phyloP scores from a whole-genome alignment of 2,329 filamentous ascomycete genomes.

The Rugonectria rugulosa region DNA sequence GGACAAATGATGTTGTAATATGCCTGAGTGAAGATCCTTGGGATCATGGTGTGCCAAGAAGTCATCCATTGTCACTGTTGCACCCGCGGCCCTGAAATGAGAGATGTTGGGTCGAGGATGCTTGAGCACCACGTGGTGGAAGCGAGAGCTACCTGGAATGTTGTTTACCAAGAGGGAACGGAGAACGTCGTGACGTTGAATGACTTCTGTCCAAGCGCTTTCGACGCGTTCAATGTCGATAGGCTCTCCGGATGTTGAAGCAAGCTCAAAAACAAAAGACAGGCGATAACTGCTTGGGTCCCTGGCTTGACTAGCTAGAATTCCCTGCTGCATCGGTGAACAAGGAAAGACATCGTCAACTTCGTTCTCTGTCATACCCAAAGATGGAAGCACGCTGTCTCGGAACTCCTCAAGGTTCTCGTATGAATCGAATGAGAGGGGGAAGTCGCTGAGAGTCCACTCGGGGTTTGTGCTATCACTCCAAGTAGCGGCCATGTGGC shows the following conservation, averaged over 20 bases:
- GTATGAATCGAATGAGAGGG: slow-evolving; percentile 26
- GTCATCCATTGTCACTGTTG: not conserved
- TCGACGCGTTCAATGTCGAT: not conserved
- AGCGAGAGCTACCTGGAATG: not conserved
- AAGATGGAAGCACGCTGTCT: not conserved
- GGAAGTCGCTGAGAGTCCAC: slow-evolving; percentile 39
- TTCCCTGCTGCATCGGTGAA: slow-evolving; percentile 14
- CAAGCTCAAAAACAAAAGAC: not conserved
- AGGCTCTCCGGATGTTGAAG: not conserved
- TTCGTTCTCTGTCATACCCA: not conserved
- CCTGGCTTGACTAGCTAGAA: slow-evolving; percentile 17
- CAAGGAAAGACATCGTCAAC: slow-evolving; percentile 19
- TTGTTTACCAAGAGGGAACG: not conserved
- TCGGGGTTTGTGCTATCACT: not conserved
- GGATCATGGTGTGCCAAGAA: not conserved
- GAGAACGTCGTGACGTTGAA: not conserved
- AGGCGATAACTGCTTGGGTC: not conserved
- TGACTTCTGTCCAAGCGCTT: not conserved
- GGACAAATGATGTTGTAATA: not conserved
- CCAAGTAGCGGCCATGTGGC: not conserved
- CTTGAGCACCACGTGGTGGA: not conserved
- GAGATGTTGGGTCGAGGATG: not conserved
- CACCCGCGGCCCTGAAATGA: not conserved
- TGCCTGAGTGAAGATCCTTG: not conserved
- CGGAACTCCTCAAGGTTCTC: slow-evolving; percentile 8